A percentile compares a stretch with the other conserved stretches of the same genome.
phyloP scores from a whole-genome alignment of 495 filamentous ascomycete genomes.

The Parathielavia appendiculata region DNA sequence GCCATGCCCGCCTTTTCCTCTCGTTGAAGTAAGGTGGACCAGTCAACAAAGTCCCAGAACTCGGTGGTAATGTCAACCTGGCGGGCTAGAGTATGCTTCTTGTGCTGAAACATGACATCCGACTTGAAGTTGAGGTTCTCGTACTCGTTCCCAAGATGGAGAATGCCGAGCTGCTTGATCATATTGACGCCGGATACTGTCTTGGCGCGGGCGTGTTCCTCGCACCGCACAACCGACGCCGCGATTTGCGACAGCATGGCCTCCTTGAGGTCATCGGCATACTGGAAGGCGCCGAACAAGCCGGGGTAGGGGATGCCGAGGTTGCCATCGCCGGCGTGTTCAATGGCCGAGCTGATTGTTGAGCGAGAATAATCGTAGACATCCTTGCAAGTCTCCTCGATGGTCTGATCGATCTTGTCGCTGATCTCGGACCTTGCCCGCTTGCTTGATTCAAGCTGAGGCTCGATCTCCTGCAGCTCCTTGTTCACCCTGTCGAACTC shows the following conservation, averaged over 20 bases:
- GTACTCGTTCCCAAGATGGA: constrained; percentile 85
- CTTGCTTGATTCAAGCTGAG: constrained; percentile 75
- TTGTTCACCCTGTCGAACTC: constrained; percentile 80
- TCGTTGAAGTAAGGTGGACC: constrained; percentile 70
- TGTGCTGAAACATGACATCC: constrained; percentile 86
- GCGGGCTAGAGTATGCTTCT: constrained; percentile 70
- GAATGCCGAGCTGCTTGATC: constrained; percentile 80
- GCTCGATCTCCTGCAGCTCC: constrained; percentile 77
- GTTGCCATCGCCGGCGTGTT: constrained; percentile 66
- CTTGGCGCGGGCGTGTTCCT: constrained; percentile 74
- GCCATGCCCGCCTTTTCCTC: constrained; percentile 96
- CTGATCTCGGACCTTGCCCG: constrained; percentile 76
- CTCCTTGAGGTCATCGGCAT: constrained; percentile 85
- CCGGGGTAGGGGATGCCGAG: constrained; percentile 83
- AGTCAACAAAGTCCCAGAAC: constrained; percentile 88
- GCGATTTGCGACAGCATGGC: constrained; percentile 89
- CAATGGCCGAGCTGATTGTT: constrained; percentile 64
- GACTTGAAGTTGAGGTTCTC: constrained; percentile 76
- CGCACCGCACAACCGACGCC: constrained; percentile 67
- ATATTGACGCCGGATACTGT: constrained; percentile 77
- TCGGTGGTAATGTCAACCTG: constrained; percentile 85
- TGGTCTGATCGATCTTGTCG: constrained; percentile 71
- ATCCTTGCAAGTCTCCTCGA: constrained; percentile 78
- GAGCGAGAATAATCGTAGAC: constrained; percentile 78
- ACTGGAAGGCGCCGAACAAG: constrained; percentile 77